Evolutionary conservation across 805 yeast genomes (phyloP).

Genomic region (Torulaspora indica): DNA sequence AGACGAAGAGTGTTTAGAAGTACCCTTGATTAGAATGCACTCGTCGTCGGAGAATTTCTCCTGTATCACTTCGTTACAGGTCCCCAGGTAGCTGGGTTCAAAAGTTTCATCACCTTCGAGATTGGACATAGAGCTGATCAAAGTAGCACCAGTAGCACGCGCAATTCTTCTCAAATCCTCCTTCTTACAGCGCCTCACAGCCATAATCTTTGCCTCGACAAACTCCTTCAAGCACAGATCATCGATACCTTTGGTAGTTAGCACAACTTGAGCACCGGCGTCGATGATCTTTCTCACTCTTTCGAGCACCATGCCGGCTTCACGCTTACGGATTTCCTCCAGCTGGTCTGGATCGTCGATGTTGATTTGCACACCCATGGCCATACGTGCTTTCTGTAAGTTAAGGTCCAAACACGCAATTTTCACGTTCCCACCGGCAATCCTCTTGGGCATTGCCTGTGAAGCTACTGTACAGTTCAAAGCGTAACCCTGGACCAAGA

Average conservation of each 20-base stretch:
- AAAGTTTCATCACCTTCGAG: constrained; percentile 94
- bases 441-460: constrained; percentile 83
- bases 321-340: constrained; percentile 86
- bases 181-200: constrained; percentile 93
- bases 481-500: constrained; percentile 89
- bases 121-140: constrained; percentile 80
- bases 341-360: constrained; percentile 96
- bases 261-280: constrained; percentile 89
- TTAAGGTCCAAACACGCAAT: constrained; percentile 89
- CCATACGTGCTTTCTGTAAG: constrained; percentile 94
- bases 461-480: constrained; percentile 95
- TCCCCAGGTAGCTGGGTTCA: constrained; percentile 78
- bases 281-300: constrained; percentile 73
- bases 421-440: constrained; percentile 50
- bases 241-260: constrained; percentile 93
- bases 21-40: constrained; percentile 86
- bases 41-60: constrained; percentile 93
- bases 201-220: constrained; percentile 89
- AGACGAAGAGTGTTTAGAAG: constrained; percentile 84
- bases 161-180: constrained; percentile 97
- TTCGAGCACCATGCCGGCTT: constrained; percentile 78
- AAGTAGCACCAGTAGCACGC: constrained; percentile 94
- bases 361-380: constrained; percentile 95
- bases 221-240: constrained; percentile 87
- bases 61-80: constrained; percentile 87